phyloP scores from a whole-genome alignment of 805 yeast species.

The Starmerella vitae region DNA sequence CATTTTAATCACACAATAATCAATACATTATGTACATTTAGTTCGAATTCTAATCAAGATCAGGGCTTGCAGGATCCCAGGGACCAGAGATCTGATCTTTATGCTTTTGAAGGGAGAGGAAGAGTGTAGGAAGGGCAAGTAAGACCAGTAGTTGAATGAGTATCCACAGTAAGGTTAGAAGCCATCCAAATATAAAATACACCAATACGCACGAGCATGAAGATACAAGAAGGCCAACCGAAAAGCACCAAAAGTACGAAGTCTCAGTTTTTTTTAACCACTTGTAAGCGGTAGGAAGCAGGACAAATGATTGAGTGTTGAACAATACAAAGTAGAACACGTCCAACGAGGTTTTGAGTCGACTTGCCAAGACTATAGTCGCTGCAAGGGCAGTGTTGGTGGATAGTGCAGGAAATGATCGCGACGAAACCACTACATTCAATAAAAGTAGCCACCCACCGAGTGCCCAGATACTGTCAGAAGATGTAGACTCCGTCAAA shows the following conservation, averaged over 20 bases:
- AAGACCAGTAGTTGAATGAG: slow-evolving; percentile 36
- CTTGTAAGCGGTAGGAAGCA: slow-evolving; percentile 57
- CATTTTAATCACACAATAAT: not conserved
- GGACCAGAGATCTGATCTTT: slow-evolving; percentile 82
- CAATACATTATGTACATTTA: not conserved
- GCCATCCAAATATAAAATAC: slow-evolving; percentile 25
- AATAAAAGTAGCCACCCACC: slow-evolving; percentile 63
- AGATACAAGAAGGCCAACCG: slow-evolving; percentile 19
- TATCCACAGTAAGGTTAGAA: slow-evolving; percentile 39
- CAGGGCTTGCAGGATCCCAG: slow-evolving; percentile 80
- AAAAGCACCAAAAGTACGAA: slow-evolving; percentile 20
- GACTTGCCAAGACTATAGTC: slow-evolving; percentile 81
- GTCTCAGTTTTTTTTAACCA: slow-evolving; percentile 36
- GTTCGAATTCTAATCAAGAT: slow-evolving; percentile 27
- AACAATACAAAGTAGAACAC: slow-evolving; percentile 77
- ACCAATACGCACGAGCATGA: slow-evolving; percentile 17
- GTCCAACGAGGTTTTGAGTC: slow-evolving; percentile 55
- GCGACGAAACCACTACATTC: slow-evolving; percentile 60
- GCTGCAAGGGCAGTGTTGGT: slow-evolving; percentile 76
- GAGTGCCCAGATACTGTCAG: slow-evolving; percentile 91
- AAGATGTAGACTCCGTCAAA: slow-evolving; percentile 72
- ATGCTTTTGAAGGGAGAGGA: slow-evolving; percentile 57
- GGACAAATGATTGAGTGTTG: slow-evolving; percentile 54
- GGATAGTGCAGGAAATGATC: slow-evolving; percentile 48
- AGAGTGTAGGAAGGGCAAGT: slow-evolving; percentile 54